Evolutionary conservation across 768 basidiomycete genomes (phyloP).

Genomic region (Xerocomus spinulosus): DNA sequence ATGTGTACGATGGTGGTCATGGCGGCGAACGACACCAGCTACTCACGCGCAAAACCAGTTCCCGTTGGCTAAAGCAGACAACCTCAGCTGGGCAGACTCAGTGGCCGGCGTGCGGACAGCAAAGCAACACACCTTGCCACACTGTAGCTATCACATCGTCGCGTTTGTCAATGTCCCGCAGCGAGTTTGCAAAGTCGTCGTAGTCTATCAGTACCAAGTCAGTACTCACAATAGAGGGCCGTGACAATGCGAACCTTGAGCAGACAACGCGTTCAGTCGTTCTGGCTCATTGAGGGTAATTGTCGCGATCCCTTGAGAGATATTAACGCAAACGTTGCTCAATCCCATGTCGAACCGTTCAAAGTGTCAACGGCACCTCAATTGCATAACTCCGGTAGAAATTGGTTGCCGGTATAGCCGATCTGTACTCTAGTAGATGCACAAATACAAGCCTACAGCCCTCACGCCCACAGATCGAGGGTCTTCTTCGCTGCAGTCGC

Average conservation of each 20-base stretch:
- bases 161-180: constrained; percentile 54
- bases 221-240: neutral
- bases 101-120: neutral
- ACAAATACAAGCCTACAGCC: constrained; percentile 1
- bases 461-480: constrained; percentile 38
- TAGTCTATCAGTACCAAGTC: constrained; percentile 44
- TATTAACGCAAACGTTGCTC: constrained; percentile 42
- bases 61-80: constrained; percentile 45
- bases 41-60: constrained; percentile 73
- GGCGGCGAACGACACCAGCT: neutral
- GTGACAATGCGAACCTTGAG: constrained; percentile 37
- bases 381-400: neutral
- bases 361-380: neutral
- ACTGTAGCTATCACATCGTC: constrained; percentile 62
- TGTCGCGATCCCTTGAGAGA: constrained; percentile 59
- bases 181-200: constrained; percentile 50
- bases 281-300: constrained; percentile 62
- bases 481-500: constrained; percentile 38
- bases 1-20: neutral
- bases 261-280: constrained; percentile 55
- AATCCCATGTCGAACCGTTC: constrained; percentile 18
- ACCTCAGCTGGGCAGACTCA: neutral
- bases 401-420: constrained; percentile 7
- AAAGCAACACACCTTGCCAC: constrained; percentile 50
- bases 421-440: too few species aligned